Evolutionary conservation across 805 yeast species (phyloP).

Genomic region (Suhomyces tanzawaensis): DNA sequence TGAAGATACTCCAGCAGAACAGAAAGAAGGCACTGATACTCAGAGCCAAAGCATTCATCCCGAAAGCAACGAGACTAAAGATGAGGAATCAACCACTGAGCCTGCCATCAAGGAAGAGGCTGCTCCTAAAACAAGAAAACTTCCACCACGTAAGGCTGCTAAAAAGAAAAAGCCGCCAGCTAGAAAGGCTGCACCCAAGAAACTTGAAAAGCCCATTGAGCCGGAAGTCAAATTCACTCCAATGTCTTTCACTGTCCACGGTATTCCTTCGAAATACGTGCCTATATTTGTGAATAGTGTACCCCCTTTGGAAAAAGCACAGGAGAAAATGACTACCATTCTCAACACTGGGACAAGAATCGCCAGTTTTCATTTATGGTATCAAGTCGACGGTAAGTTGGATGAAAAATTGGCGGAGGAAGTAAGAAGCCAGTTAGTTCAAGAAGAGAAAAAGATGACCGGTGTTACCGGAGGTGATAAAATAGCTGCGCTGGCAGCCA

Average conservation of each 20-base stretch:
- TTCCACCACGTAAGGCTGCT: slow-evolving; percentile 8
- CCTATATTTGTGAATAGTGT: slow-evolving; percentile 69
- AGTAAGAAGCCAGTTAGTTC: slow-evolving; percentile 54
- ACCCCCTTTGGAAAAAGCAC: slow-evolving; percentile 53
- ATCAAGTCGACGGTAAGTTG: slow-evolving; percentile 71
- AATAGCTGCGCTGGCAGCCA: slow-evolving; percentile 11
- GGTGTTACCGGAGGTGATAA: slow-evolving; percentile 25
- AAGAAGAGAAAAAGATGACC: slow-evolving; percentile 49
- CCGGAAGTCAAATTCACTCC: slow-evolving; percentile 56
- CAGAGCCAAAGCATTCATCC: not conserved
- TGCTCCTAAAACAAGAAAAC: slow-evolving; percentile 6
- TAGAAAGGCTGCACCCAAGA: slow-evolving; percentile 16
- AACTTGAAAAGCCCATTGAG: slow-evolving; percentile 33
- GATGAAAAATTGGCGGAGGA: slow-evolving; percentile 67
- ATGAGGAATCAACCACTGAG: not conserved
- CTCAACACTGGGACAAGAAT: slow-evolving; percentile 59
- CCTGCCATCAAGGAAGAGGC: not conserved
- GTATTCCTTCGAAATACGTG: slow-evolving; percentile 63
- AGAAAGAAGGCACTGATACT: too few relatives aligned
- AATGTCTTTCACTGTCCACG: slow-evolving; percentile 60
- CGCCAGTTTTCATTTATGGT: slow-evolving; percentile 72
- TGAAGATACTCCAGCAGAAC: slow-evolving; percentile 13
- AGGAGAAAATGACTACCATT: slow-evolving; percentile 57
- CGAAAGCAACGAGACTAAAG: not conserved
- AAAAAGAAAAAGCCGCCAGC: slow-evolving; percentile 13